Base-by-base conservation (phyloP, 805 yeast species). In the Vanderwaltozyma tropicalis region DNA sequence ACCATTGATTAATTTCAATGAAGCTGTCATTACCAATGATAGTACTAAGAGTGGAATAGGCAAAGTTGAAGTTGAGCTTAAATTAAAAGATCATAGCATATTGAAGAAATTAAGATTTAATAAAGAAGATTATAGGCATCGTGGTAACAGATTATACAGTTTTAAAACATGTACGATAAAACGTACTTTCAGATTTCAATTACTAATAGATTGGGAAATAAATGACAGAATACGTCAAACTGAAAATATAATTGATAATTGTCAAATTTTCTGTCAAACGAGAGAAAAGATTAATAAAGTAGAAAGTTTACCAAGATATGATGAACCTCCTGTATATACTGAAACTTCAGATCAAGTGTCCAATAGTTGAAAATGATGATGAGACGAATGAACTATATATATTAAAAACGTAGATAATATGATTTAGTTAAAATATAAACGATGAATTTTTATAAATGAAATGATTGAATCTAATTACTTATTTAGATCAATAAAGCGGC, bases 71-170 rank as follows among this genome's bases (percentile, higher is more conserved):
- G 48, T 52, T 35, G 50, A 46, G 33, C 28, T 54, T 9, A 46
- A 45, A 32, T 38, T 54, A 12, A 38, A 38, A 19, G 45, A 54
- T 30, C 54, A 53, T 37, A 45, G 47, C 4, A 31, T 43, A 10
- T 40, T 55, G 22, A 46, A 45, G 32, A 41, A 42, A 28, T 28
- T 53, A 18, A 35, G 45, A 18, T 57, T 57, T 24, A 57, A 57
- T 34, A 57, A 56, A 37, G 58, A 57, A 31, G 56, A 57, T 35
- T 56, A 55, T 36, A 41, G 42, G 27, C 60, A 57, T 41, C 53
- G 58, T 34, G 62, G 62, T 10, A 57, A 57, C 33, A 41, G 58
- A 22, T 36, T 57, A 5, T 57, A 49, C 38, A 53, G 59, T 39
- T 56, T 57, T 29, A 52, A 46, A 32, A 47, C 53, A 15, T 55